Base-by-base conservation (phyloP, 495 filamentous ascomycete species). In the Echria macrotheca region DNA sequence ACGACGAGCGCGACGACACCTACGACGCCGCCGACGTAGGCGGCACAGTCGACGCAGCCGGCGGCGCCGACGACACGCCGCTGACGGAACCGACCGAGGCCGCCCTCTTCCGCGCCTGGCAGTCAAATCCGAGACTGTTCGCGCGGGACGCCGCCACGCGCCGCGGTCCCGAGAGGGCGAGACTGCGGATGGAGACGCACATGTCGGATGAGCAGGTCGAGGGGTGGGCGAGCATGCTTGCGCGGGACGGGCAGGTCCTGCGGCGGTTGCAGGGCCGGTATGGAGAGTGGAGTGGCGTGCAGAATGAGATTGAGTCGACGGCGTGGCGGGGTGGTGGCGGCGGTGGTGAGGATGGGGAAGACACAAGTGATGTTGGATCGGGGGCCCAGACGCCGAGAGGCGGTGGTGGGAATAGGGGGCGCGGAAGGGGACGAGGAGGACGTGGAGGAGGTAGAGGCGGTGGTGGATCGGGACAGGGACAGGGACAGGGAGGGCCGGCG, bases 1-100 rank as follows among this genome's bases (percentile, higher is more conserved):
- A 96, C 60, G 93, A 98, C 68, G 93, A 98, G 69, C 83, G 89
- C 26, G 93, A 98, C 68, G 93, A 98, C 60, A 97, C 93, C 1
- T 98, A 98, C 66, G 93, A 98, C 57, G 76, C 82, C 7, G 86
- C 78, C 32, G 93, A 97, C 56, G 89, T 96, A 5, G 93, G 93
- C 46, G 88, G 91, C 9, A 86, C 87, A 3, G 80, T 96, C 8
- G 86, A 94, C 26, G 65, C 69, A 7, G 57, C 74, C 8, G 55
- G 59, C 3, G 67, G 72, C 5, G 63, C 66, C 0, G 65, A 69
- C 25, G 72, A 67, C 49, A 41, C 53, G 10, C 61, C 63, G 0
- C 23, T 59, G 0, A 7, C 45, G 35, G 75, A 81, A 8, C 65
- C 53, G 38, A 63, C 52, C 23, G 78, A 82, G 48, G 72, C 73